Evolutionary conservation across 164 flowering plant genomes (phyloP), one percentile per base, ranked within the genome.

Genomic region (Aristolochia contorta): DNA sequence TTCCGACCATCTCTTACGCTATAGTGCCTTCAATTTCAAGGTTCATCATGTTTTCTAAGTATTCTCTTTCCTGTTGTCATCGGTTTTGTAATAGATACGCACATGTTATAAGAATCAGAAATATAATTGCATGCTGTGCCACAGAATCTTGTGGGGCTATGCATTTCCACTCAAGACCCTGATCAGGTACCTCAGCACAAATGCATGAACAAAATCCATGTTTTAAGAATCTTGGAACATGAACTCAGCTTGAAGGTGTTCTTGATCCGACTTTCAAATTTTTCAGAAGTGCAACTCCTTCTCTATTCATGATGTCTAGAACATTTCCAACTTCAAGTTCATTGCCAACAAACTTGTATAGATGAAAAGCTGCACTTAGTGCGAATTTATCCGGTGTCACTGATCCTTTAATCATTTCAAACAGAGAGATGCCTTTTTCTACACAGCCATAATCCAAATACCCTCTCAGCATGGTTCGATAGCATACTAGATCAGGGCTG

Each of bases 361-460:
- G 75, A 64, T 81, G 87, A 67, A 82, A 81, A 24, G 84, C 89
- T 14, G 89, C 84, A 74, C 92, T 91, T 73, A 81, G 67, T 9
- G 84, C 69, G 73, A 82, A 86, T 61, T 72, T 66, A 70, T 86
- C 90, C n/a, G 78, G 65, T 66, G 75, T 64, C 12, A 72, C 71
- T 59, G 58, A 67, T 51, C 63, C 64, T 3, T 63, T 61, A 14
- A 81, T 67, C 49, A 59, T 70, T 68, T 83, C 83, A 67, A 72
- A 88, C 71, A 86, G 81, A 1, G 69, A 54, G 47, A 91, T 80
- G 57, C 92, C 96, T 69, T 82, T 69, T 57, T 74, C 78, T 6
- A 82, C 77, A 67, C 59, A 67, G 32, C 91, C 92, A 56, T 72
- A 70, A 65, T 89, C 84, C 83, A 91, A 16, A 67, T 81, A 91